Base-by-base conservation (phyloP, 148 eudicot genomes). In the Fagopyrum homotropicum region DNA sequence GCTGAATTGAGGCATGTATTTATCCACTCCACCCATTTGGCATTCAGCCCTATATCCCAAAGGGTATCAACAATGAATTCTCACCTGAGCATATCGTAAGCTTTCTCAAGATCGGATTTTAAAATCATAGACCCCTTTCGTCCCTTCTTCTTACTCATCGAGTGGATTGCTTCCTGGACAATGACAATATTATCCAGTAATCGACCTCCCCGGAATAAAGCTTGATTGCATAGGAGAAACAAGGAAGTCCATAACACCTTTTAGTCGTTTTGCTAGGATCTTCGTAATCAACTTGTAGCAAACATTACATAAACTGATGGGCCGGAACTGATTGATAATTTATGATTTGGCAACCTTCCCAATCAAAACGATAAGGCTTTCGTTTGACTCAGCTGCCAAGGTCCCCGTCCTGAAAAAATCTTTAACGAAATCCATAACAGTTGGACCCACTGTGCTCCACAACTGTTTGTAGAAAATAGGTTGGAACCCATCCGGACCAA, bases 81-180 rank as follows among this genome's bases (percentile, higher is more conserved):
- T 16, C 56, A 52, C n/a, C 56, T 11, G 4, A 52, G n/a, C 11
- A 0, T 11, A 52, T 52, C 56, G 5, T 52, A 52, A 11, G 56
- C 56, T 5, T 93, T 90, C 44, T 87, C 90, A 50, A 96, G 93
- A 85, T 90, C 96, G 75, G 76, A 86, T 75, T 90, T 56, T 1
- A 56, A 26, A 5, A 56, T 7, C 61, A 52, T 11, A 16, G 26
- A 56, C 2, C 61, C 61, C 2, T n/a, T n/a, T 0, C 4, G 4
- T 5, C 61, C 61, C 7, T 4, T 0, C 7, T 56, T 56, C 1
- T 1, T 2, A 0, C 9, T n/a, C 61, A 56, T 56, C 6, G 26
- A 17, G 16, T n/a, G 6, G 0, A 17, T n/a, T 1, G 15, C n/a
- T 10, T 52, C 56, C 11, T 52, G 56, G 4, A 12, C 56, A 0